Evolutionary conservation across 2,329 filamentous ascomycete genomes (phyloP).

Genomic region (Pseudogymnoascus destructans): DNA sequence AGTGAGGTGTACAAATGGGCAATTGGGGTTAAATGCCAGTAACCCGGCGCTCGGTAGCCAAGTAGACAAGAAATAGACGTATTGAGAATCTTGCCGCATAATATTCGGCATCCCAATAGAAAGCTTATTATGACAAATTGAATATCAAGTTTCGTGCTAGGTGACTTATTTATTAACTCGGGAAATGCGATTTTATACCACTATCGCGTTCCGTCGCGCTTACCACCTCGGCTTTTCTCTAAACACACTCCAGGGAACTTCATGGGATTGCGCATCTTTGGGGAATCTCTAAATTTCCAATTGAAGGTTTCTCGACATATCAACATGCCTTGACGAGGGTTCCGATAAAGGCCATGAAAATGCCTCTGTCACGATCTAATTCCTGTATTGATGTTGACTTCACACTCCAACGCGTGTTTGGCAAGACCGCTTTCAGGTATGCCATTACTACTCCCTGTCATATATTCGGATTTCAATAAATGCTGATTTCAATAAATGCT

Average conservation of each 20-base stretch:
- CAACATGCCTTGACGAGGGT: neutral
- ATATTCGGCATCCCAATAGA: neutral
- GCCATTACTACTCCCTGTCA: neutral
- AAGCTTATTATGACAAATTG: neutral
- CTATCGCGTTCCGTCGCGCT: slow-evolving; percentile 1
- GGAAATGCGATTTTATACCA: neutral
- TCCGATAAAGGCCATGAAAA: slow-evolving; percentile 27
- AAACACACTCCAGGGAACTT: neutral
- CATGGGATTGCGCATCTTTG: neutral
- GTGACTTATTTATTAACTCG: neutral
- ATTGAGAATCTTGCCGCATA: neutral
- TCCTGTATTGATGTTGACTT: slow-evolving; percentile 57
- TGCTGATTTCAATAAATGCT: neutral
- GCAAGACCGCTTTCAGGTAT: slow-evolving; percentile 60
- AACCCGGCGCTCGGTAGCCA: neutral
- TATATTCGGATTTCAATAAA: neutral
- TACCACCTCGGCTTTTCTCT: neutral
- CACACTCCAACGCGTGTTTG: slow-evolving; percentile 59
- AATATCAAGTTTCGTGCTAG: neutral
- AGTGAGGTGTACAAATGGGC: neutral
- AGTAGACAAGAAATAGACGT: slow-evolving; percentile 1
- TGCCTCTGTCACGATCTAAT: slow-evolving; percentile 31
- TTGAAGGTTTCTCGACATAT: neutral
- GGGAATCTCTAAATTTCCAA: neutral
- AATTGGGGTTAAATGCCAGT: neutral